These are phyloP conservation scores for sorghum (Sorghum bicolor) DNA, from an alignment of 176 grass and related monocot species.

Conservation along the genomic window Sorghum_bicolor_NCBIv3 NC_012878.2:47255001-47255500, in stretches of 20 bases:
- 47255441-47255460: neutral
- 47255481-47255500: constrained; percentile 1
- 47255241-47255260: no score
- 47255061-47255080: neutral
- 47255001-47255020: neutral
- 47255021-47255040: neutral
- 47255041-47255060: neutral
- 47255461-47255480: neutral
- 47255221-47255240: no score
- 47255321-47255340: neutral
- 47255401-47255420: neutral
- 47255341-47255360: no score
- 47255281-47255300: neutral
- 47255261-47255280: neutral
- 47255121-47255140: neutral
- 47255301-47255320: constrained; percentile 11
- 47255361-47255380: neutral
- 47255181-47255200: neutral
- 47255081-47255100: neutral
- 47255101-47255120: neutral
- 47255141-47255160: neutral
- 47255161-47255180: neutral
- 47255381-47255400: neutral
- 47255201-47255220: no score
- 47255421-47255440: neutral